Percentiles rank a stretch among this genome's conserved stretches.
These are phyloP conservation scores for Botryosphaeria dothidea DNA, from an alignment of 2,329 filamentous ascomycete species.

Conservation along the genomic window DNA sequence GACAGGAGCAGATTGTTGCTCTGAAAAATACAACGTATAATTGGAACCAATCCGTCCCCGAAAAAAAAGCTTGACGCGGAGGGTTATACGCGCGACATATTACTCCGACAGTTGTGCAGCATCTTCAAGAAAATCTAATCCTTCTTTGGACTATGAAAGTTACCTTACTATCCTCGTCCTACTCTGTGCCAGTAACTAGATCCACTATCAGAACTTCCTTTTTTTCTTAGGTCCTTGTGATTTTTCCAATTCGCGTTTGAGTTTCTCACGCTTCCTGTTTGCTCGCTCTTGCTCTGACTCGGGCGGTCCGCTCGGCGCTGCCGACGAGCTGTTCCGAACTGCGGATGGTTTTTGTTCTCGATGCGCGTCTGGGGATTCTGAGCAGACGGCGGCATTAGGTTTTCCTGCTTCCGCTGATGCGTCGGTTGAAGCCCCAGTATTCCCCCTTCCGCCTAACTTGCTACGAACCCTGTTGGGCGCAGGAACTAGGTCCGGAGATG, in stretches of 20 bases:
- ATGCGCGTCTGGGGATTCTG: background rate
- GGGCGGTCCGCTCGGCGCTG: background rate
- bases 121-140: too few relatives aligned
- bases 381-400: background rate
- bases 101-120: too few relatives aligned
- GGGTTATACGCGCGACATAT: too few relatives aligned
- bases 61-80: too few relatives aligned
- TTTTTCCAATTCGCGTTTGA: conserved; percentile 57
- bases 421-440: background rate
- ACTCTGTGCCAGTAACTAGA: too few relatives aligned
- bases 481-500: background rate
- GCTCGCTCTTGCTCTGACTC: conserved; percentile 56
- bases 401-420: background rate
- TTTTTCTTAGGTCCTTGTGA: conserved; percentile 57
- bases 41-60: too few relatives aligned
- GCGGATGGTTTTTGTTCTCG: background rate
- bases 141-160: too few relatives aligned
- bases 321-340: too few relatives aligned
- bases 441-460: background rate
- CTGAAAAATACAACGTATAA: too few relatives aligned
- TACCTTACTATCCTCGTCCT: too few relatives aligned
- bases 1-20: too few relatives aligned
- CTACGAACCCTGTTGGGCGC: background rate
- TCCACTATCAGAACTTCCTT: conserved; percentile 49
- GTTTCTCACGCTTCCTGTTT: conserved; percentile 55